A percentile compares a stretch with the other conserved stretches of the same genome.
Evolutionary conservation across 2,329 filamentous ascomycete genomes (phyloP).

Genomic region (Trichoderma aggressivum): DNA sequence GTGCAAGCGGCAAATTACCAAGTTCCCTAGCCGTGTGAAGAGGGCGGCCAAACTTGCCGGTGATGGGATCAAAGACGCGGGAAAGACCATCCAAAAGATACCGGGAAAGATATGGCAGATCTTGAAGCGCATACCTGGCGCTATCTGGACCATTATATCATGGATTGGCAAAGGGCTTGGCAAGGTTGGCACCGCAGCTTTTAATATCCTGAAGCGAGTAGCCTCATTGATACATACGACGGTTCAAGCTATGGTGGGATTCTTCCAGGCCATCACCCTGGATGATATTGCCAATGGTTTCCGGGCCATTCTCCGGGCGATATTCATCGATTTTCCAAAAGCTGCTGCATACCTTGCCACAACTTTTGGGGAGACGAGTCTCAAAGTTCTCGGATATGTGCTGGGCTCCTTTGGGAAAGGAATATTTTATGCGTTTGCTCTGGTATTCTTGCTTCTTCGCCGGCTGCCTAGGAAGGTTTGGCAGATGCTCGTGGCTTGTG

Average conservation of each 20-base stretch:
- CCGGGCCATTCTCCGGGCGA: conserved; percentile 26
- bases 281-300: conserved; percentile 40
- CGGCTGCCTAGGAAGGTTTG: conserved; percentile 35
- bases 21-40: conserved; percentile 29
- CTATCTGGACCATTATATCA: conserved; percentile 24
- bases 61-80: conserved; percentile 25
- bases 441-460: conserved; percentile 30
- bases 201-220: conserved; percentile 26
- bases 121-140: conserved; percentile 27
- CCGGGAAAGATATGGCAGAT: conserved; percentile 19
- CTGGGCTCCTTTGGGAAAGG: conserved; percentile 32
- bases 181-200: conserved; percentile 26
- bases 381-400: conserved; percentile 28
- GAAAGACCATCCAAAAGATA: conserved; percentile 23
- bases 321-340: conserved; percentile 33
- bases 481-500: conserved; percentile 32
- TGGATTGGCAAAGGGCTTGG: conserved; percentile 33
- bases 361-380: conserved; percentile 25
- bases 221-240: conserved; percentile 38
- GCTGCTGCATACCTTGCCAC: conserved; percentile 27
- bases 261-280: conserved; percentile 37
- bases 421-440: conserved; percentile 27
- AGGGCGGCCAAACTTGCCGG: conserved; percentile 21
- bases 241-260: conserved; percentile 32
- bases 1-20: conserved; percentile 28